These are phyloP conservation scores for Aspergillus tubingensis DNA, from an alignment of 2,329 filamentous ascomycete genomes.

Conservation along the genomic window DNA sequence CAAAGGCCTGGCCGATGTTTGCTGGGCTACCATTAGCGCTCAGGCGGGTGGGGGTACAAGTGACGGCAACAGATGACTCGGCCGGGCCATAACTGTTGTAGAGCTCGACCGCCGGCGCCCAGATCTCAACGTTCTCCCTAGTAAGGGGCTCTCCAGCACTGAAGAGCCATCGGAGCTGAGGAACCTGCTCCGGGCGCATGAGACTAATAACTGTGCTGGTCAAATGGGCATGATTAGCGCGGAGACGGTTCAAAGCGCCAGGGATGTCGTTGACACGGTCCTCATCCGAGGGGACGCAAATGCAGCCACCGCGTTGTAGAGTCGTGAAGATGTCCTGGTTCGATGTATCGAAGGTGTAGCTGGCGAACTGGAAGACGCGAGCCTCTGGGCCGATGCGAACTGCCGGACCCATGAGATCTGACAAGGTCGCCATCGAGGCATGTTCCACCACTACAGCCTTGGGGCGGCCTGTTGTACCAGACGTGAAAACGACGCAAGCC, in stretches of 20 bases:
- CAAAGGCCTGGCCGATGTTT: constrained; percentile 12
- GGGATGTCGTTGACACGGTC: constrained; percentile 44
- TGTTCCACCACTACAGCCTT: constrained; percentile 45
- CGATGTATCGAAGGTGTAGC: constrained; percentile 43
- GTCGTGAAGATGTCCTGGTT: constrained; percentile 38
- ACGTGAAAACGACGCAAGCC: constrained; percentile 36
- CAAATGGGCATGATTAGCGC: constrained; percentile 52
- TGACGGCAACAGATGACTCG: constrained; percentile 22
- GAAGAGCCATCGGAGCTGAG: constrained; percentile 31
- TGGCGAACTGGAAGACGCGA: constrained; percentile 36
- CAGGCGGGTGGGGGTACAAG: not conserved
- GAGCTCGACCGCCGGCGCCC: not conserved
- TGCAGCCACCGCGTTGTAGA: constrained; percentile 43
- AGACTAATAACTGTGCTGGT: constrained; percentile 55
- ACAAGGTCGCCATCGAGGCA: constrained; percentile 31
- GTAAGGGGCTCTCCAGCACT: constrained; percentile 30
- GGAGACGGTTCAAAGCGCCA: constrained; percentile 14
- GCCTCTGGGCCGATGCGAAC: not conserved
- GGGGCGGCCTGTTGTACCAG: constrained; percentile 46
- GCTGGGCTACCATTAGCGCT: constrained; percentile 2
- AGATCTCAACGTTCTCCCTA: not conserved
- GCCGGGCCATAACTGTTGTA: constrained; percentile 20
- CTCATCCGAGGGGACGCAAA: constrained; percentile 48
- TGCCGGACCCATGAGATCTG: not conserved
- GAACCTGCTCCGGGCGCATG: constrained; percentile 27